Evolutionary conservation across 2,329 filamentous ascomycete genomes (phyloP).

Genomic region (Ophiostoma fasciatum): DNA sequence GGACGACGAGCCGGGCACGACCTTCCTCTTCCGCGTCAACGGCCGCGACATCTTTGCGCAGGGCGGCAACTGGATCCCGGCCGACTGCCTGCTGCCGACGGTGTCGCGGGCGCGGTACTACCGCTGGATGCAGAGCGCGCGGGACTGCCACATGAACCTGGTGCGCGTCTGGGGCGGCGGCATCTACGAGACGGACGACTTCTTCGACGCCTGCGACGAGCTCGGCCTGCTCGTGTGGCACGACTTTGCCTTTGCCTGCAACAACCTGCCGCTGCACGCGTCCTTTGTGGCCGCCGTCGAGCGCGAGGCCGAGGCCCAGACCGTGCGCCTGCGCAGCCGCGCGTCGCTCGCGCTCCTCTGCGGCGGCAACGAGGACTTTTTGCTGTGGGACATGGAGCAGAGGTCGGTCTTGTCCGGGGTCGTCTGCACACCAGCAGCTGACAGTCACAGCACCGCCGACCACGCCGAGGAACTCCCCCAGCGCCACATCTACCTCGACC

Average conservation of each 20-base stretch:
- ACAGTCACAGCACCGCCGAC: slow-evolving; percentile 62
- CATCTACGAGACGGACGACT: slow-evolving; percentile 51
- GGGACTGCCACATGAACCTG: slow-evolving; percentile 67
- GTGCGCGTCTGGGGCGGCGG: slow-evolving; percentile 60
- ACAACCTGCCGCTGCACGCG: too few relatives aligned
- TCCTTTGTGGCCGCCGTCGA: slow-evolving; percentile 44
- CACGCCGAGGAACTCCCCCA: slow-evolving; percentile 61
- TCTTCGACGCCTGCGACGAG: slow-evolving; percentile 55
- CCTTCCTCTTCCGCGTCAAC: slow-evolving; percentile 67
- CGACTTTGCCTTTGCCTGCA: slow-evolving; percentile 55
- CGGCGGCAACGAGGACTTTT: slow-evolving; percentile 54
- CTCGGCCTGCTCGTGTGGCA: slow-evolving; percentile 60
- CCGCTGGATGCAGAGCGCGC: slow-evolving; percentile 59
- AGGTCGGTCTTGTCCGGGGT: background rate
- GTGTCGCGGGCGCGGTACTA: slow-evolving; percentile 50
- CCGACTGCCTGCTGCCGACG: slow-evolving; percentile 61
- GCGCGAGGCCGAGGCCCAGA: slow-evolving; percentile 43
- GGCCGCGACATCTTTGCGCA: slow-evolving; percentile 58
- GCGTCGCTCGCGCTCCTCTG: slow-evolving; percentile 56
- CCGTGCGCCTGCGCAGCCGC: slow-evolving; percentile 36
- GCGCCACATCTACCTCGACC: slow-evolving; percentile 62
- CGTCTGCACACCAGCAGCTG: too few relatives aligned
- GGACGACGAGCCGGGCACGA: too few relatives aligned
- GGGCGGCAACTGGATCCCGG: slow-evolving; percentile 71
- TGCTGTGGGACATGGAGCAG: too few relatives aligned